Conservation (phyloP, 2,329 filamentous ascomycete genomes). For the Pseudogymnoascus sp. region DNA sequence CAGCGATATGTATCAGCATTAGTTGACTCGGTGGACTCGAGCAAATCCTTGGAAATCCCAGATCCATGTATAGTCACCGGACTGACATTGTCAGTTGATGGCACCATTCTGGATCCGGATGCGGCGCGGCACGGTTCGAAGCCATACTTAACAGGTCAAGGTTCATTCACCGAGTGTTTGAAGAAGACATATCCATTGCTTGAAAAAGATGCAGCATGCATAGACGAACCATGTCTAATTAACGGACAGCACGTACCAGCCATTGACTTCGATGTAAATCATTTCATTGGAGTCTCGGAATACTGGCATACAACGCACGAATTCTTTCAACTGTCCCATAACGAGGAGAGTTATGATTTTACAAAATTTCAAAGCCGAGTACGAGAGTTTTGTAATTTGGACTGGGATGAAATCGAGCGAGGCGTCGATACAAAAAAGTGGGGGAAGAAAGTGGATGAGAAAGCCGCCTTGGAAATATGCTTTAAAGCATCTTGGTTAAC, state of each 20-base stretch:
- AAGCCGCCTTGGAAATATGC: constrained; percentile 78
- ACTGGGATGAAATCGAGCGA: constrained; percentile 70
- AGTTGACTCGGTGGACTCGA: constrained; percentile 56
- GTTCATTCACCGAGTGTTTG: constrained; percentile 79
- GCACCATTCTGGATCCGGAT: constrained; percentile 42
- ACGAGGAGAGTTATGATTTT: constrained; percentile 80
- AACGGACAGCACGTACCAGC: constrained; percentile 89
- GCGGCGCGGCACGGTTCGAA: constrained; percentile 33
- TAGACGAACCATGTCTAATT: constrained; percentile 76
- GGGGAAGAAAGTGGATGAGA: constrained; percentile 65
- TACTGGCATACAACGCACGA: constrained; percentile 99
- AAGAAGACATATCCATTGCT: constrained; percentile 75
- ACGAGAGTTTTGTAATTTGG: constrained; percentile 72
- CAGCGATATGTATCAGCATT: constrained; percentile 74
- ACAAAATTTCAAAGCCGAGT: constrained; percentile 82
- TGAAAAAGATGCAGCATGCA: constrained; percentile 80
- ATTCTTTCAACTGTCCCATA: constrained; percentile 71
- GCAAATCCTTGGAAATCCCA: constrained; percentile 59
- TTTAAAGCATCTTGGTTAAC: constrained; percentile 99
- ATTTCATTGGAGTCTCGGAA: constrained; percentile 95
- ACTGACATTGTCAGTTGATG: constrained; percentile 66
- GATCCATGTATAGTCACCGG: constrained; percentile 87
- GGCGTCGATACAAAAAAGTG: constrained; percentile 61
- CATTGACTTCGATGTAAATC: constrained; percentile 95
- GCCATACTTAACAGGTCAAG: constrained; percentile 68